Percentiles rank a stretch among this genome's conserved stretches.
Conservation (phyloP, 2,329 filamentous ascomycete species). For the Fusarium concolor region DNA sequence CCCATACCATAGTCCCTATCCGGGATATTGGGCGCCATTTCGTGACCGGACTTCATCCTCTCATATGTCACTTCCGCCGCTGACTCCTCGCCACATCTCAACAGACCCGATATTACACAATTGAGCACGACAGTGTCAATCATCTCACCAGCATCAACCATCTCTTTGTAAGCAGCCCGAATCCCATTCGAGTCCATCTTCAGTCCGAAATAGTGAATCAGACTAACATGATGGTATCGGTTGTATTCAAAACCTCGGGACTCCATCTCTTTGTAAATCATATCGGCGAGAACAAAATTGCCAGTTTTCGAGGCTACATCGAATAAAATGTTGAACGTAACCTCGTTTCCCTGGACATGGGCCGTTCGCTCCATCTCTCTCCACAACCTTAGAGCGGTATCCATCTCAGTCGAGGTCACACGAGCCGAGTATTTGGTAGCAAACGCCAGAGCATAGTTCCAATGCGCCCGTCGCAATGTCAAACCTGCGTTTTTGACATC, state of each 20-base stretch:
- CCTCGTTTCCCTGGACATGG: slow-evolving; percentile 72
- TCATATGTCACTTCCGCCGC: slow-evolving; percentile 85
- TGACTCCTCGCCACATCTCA: slow-evolving; percentile 78
- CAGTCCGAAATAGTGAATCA: slow-evolving; percentile 87
- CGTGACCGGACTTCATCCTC: slow-evolving; percentile 79
- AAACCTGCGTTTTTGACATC: slow-evolving; percentile 83
- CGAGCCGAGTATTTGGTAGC: slow-evolving; percentile 76
- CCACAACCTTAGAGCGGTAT: slow-evolving; percentile 81
- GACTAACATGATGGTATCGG: slow-evolving; percentile 82
- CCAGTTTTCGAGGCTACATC: slow-evolving; percentile 87
- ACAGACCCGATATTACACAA: slow-evolving; percentile 82
- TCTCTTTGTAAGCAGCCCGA: slow-evolving; percentile 80
- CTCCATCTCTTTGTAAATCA: slow-evolving; percentile 85
- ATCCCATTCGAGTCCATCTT: slow-evolving; percentile 78
- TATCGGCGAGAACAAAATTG: slow-evolving; percentile 85
- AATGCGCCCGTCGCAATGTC: slow-evolving; percentile 74
- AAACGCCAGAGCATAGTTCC: slow-evolving; percentile 86
- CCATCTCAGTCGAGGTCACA: slow-evolving; percentile 68
- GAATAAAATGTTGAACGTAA: slow-evolving; percentile 96
- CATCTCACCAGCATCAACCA: slow-evolving; percentile 87
- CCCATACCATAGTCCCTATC: slow-evolving; percentile 60
- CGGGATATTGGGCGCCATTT: slow-evolving; percentile 54
- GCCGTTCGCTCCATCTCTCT: slow-evolving; percentile 86
- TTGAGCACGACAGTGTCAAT: slow-evolving; percentile 91
- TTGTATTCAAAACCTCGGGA: slow-evolving; percentile 74